These are phyloP conservation scores for Penicillium paxilli DNA, from an alignment of 495 filamentous ascomycete species.

Conservation along the genomic window DNA sequence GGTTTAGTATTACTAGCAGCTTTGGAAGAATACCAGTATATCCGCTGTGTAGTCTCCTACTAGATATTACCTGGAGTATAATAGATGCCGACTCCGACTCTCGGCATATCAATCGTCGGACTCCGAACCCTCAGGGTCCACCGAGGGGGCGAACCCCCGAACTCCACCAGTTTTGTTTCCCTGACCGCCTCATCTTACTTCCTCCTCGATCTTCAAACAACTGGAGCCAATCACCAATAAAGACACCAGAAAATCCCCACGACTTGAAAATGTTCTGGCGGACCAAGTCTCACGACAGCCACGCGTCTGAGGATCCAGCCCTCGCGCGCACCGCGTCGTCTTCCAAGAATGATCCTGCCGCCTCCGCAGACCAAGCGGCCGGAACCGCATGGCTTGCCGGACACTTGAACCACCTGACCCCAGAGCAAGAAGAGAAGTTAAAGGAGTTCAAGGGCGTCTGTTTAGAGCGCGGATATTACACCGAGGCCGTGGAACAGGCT, in stretches of 20 bases:
- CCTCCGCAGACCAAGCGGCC: slow-evolving; percentile 41
- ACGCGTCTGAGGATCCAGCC: slow-evolving; percentile 25
- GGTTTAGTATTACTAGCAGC: too few relatives aligned
- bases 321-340: slow-evolving; percentile 25
- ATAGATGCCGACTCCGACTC: too few relatives aligned
- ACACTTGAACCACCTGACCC: slow-evolving; percentile 71
- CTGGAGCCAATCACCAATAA: background rate
- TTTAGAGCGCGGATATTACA: slow-evolving; percentile 65
- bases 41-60: background rate
- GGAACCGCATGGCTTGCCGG: slow-evolving; percentile 53
- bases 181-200: slow-evolving; percentile 7
- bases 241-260: background rate
- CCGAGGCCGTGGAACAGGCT: slow-evolving; percentile 37
- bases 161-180: background rate
- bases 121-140: background rate
- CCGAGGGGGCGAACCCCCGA: background rate
- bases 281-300: slow-evolving; percentile 34
- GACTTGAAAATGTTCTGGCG: slow-evolving; percentile 34
- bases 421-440: slow-evolving; percentile 65
- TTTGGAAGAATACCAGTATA: too few relatives aligned
- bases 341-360: slow-evolving; percentile 41
- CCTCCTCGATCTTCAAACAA: background rate
- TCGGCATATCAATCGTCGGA: background rate
- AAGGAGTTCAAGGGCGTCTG: slow-evolving; percentile 66
- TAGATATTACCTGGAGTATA: background rate